A percentile compares a stretch with the other conserved stretches of the same genome.
Evolutionary conservation across 202 grass and related monocot genomes (phyloP).

Genomic region (Dendrocalamus latiflorus): DNA sequence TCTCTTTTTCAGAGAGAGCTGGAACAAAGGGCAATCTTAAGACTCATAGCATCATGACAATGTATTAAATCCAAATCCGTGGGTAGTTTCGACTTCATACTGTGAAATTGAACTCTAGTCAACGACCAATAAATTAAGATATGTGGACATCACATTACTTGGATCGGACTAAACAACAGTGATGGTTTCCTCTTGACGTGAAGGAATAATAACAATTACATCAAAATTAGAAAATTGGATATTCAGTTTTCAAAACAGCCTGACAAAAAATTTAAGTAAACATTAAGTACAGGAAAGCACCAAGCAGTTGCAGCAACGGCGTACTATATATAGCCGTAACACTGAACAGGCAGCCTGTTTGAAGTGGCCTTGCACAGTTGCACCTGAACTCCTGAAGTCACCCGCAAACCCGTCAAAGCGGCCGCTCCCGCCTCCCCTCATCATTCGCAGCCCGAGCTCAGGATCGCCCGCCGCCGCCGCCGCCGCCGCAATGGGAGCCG

Average conservation of each 20-base stretch:
- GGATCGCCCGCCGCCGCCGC: background rate
- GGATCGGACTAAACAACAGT: background rate
- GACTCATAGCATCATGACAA: no score
- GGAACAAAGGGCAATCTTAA: no score
- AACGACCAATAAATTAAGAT: no score
- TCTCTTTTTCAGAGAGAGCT: no score
- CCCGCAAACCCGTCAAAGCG: background rate
- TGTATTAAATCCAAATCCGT: no score
- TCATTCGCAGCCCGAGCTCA: background rate
- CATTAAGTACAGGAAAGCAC: background rate
- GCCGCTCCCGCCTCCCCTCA: background rate
- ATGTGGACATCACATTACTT: no score
- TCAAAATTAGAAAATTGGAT: background rate
- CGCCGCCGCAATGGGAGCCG: slow-evolving; percentile 40
- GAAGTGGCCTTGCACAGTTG: background rate
- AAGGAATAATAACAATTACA: background rate
- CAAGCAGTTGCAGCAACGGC: background rate
- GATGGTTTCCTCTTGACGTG: background rate
- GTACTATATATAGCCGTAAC: background rate
- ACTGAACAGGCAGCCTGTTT: background rate
- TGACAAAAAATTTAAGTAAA: background rate
- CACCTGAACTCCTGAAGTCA: background rate
- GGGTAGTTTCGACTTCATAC: no score
- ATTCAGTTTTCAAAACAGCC: background rate
- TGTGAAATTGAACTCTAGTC: no score